Conservation (phyloP, 257 asterid species). For the Scutellaria galericulata region DNA sequence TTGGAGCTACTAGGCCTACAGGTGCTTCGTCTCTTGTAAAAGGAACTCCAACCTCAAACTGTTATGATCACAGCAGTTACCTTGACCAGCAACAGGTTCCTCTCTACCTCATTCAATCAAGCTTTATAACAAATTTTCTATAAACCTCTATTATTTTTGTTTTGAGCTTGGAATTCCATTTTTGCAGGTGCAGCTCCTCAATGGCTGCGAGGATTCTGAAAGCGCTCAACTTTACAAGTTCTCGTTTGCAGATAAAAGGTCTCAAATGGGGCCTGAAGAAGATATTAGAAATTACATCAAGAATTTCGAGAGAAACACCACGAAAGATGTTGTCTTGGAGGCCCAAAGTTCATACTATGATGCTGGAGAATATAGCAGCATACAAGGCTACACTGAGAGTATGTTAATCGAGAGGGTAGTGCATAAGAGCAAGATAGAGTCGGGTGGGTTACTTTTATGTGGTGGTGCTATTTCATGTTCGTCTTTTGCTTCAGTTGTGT, state of each 20-base stretch:
- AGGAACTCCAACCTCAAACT: conserved; percentile 42
- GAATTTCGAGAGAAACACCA: conserved; percentile 54
- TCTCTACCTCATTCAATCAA: conserved; percentile 24
- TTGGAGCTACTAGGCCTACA: conserved; percentile 38
- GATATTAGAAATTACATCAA: conserved; percentile 59
- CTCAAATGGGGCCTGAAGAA: conserved; percentile 39
- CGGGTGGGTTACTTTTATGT: conserved; percentile 71
- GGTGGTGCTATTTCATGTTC: conserved; percentile 55
- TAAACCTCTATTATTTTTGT: too few species aligned
- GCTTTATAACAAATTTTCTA: background rate
- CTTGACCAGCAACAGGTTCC: conserved; percentile 56
- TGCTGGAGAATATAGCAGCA: conserved; percentile 50
- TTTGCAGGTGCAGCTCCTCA: conserved; percentile 28
- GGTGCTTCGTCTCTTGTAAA: conserved; percentile 41
- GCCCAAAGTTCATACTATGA: conserved; percentile 41
- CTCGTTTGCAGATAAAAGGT: conserved; percentile 50
- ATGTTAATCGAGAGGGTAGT: conserved; percentile 60
- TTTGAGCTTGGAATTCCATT: too few species aligned
- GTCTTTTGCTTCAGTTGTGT: conserved; percentile 49
- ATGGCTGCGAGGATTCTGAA: conserved; percentile 42
- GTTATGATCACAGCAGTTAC: conserved; percentile 40
- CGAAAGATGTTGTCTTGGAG: conserved; percentile 40
- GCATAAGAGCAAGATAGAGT: conserved; percentile 52
- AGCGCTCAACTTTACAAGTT: conserved; percentile 40
- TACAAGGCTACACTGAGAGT: conserved; percentile 43